Conservation (phyloP, 1,284 basidiomycete genomes). For the Earliella scabrosa region DNA sequence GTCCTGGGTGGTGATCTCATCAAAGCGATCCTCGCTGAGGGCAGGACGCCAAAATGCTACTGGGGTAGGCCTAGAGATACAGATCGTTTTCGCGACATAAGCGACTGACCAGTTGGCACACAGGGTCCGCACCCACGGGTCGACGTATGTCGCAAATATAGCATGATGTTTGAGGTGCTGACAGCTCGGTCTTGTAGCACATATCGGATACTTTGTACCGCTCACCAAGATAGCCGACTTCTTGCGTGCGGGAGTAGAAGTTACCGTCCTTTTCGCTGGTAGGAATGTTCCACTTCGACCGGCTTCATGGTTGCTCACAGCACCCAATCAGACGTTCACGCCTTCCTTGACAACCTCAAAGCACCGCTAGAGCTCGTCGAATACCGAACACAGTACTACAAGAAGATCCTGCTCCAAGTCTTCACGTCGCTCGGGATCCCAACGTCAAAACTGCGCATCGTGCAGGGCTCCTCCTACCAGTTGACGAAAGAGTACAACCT, state of each 20-base stretch:
- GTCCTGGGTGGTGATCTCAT: constrained; percentile 87
- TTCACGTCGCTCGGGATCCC: constrained; percentile 93
- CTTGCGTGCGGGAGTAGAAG: constrained; percentile 87
- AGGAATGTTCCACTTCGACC: constrained; percentile 25
- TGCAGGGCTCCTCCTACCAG: constrained; percentile 93
- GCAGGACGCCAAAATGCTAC: constrained; percentile 80
- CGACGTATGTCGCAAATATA: constrained; percentile 66
- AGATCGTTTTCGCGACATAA: background rate
- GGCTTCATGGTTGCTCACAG: background rate
- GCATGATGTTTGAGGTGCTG: background rate
- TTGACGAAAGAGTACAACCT: constrained; percentile 91
- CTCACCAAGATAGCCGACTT: constrained; percentile 98
- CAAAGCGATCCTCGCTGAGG: constrained; percentile 83
- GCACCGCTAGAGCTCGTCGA: constrained; percentile 94
- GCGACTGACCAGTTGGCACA: background rate
- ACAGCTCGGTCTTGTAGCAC: constrained; percentile 57
- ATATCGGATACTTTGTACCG: constrained; percentile 97
- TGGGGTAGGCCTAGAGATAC: constrained; percentile 64
- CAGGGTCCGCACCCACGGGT: constrained; percentile 94
- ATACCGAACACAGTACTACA: constrained; percentile 92
- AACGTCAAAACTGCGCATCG: constrained; percentile 82
- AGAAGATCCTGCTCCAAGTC: constrained; percentile 80
- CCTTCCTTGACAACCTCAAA: constrained; percentile 98
- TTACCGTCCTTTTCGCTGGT: constrained; percentile 92
- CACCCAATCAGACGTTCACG: constrained; percentile 81